Base-by-base conservation (phyloP, 192 early-diverging fungal species). In the Backusella tuberculispora region DNA sequence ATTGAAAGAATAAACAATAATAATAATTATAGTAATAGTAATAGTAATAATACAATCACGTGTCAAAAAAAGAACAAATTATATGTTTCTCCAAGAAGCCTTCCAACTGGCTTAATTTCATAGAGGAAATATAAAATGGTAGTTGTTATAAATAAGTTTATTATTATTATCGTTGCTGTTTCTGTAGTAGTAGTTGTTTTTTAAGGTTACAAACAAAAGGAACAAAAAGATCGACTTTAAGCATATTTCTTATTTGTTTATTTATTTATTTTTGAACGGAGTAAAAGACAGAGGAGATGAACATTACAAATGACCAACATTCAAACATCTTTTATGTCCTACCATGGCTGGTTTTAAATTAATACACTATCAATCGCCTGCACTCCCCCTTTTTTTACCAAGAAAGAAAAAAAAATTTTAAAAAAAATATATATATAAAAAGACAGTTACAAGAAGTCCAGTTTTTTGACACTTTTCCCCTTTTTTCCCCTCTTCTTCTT, bases 361-460 rank as follows among this genome's bases (percentile, higher is more conserved):
- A 19, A 56, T 56, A 21, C 24, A 5, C 53, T 24, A 56, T 56
- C 24, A 34, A 34, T 34, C 29, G 2, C 29, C 2, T 34, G 29
- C 29, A 34, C 53, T 9, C 19, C 53, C 50, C 53, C 53, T 60
- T 60, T 60, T 26, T 60, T 26, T 60, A 60, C 53, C 21, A 60
- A 56, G 53, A 10, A 13, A 12, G 53, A 10, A 26, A 60, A 60
- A 60, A 60, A 56, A 56, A 12, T 24, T 50, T 50, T 24, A 24
- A 24, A 24, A 5, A 26, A 10, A 26, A 12, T 24, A 19, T 53
- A 17, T 53, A 60, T 24, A 56, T 56, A 60, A 21, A 60, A 60
- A 60, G n/a, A n/a, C 21, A 60, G 53, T 26, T 60, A 60, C 53
- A 60, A 60, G 53, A 60, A 60, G 53, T 60, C 53, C 53, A 60